phyloP scores from a whole-genome alignment of 2,329 filamentous ascomycete genomes.

The Emmonsia crescens region DNA sequence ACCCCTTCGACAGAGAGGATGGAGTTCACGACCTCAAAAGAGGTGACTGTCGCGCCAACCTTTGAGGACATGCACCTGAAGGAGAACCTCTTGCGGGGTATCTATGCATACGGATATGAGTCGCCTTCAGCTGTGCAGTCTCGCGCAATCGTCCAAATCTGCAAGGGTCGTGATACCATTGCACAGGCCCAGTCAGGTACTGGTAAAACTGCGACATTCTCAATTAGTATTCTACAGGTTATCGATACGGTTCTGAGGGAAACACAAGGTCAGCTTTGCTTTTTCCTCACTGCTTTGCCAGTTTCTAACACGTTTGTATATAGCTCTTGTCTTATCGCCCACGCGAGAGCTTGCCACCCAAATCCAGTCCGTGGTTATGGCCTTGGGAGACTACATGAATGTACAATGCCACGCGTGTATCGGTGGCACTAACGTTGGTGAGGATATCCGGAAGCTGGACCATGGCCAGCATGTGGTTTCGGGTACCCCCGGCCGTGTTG shows the following conservation, averaged over 20 bases:
- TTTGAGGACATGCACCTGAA: slow-evolving; percentile 96
- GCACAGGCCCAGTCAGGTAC: slow-evolving; percentile 96
- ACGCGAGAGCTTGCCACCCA: slow-evolving; percentile 95
- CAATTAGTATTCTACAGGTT: slow-evolving; percentile 90
- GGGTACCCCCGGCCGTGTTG: slow-evolving; percentile 90
- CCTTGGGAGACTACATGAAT: slow-evolving; percentile 99
- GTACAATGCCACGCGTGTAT: slow-evolving; percentile 98
- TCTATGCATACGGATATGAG: slow-evolving; percentile 98
- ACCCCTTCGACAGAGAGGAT: slow-evolving; percentile 57
- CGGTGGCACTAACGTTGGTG: slow-evolving; percentile 92
- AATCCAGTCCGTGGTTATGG: slow-evolving; percentile 97
- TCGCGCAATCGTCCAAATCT: slow-evolving; percentile 95
- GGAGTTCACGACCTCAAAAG: slow-evolving; percentile 97
- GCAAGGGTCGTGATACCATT: slow-evolving; percentile 97
- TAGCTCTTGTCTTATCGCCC: slow-evolving; percentile 83
- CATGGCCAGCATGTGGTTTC: slow-evolving; percentile 97
- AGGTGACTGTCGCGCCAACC: slow-evolving; percentile 84
- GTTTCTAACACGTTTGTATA: neutral
- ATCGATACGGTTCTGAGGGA: slow-evolving; percentile 89
- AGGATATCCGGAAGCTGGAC: slow-evolving; percentile 95
- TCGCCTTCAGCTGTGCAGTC: slow-evolving; percentile 96
- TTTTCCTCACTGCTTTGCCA: neutral
- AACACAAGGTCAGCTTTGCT: slow-evolving; percentile 51
- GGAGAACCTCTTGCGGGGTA: slow-evolving; percentile 89
- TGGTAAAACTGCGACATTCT: slow-evolving; percentile 93